Evolutionary conservation across 1,139 yeast genomes (phyloP).

Genomic region (Suhomyces maxii): DNA sequence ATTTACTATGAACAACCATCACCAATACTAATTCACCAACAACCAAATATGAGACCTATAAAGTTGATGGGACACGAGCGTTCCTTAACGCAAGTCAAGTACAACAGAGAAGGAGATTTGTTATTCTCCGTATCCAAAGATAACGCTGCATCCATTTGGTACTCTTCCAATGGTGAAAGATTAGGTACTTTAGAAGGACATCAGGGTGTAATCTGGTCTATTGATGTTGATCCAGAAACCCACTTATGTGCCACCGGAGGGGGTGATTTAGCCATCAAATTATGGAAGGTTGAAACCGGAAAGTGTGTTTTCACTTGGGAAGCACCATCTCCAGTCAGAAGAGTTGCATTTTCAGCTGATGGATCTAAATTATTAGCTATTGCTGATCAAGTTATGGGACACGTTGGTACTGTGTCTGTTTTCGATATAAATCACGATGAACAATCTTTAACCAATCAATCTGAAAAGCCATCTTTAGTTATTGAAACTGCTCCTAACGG

Average conservation of each 20-base stretch:
- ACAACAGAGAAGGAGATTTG: constrained; percentile 92
- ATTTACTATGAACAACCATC: constrained; percentile 8
- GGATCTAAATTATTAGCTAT: constrained; percentile 70
- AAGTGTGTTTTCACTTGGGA: constrained; percentile 73
- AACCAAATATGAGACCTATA: constrained; percentile 46
- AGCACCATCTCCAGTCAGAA: constrained; percentile 81
- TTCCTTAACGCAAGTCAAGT: constrained; percentile 87
- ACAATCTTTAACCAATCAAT: constrained; percentile 39
- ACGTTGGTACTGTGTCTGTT: constrained; percentile 72
- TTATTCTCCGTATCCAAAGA: constrained; percentile 93
- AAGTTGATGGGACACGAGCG: constrained; percentile 80
- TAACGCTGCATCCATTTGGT: constrained; percentile 88
- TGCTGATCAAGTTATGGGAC: constrained; percentile 93
- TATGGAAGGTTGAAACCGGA: constrained; percentile 86
- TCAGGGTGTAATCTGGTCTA: constrained; percentile 93
- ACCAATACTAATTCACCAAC: constrained; percentile 6
- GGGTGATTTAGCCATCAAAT: constrained; percentile 82
- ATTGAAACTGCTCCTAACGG: constrained; percentile 65
- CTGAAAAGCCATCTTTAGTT: constrained; percentile 54
- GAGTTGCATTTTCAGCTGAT: constrained; percentile 83
- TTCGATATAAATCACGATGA: constrained; percentile 54
- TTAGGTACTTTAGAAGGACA: constrained; percentile 87
- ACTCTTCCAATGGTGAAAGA: constrained; percentile 93
- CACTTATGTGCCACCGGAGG: constrained; percentile 81
- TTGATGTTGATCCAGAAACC: constrained; percentile 76